phyloP scores from a whole-genome alignment of 2,329 filamentous ascomycete genomes.

The Epichloe scottii region DNA sequence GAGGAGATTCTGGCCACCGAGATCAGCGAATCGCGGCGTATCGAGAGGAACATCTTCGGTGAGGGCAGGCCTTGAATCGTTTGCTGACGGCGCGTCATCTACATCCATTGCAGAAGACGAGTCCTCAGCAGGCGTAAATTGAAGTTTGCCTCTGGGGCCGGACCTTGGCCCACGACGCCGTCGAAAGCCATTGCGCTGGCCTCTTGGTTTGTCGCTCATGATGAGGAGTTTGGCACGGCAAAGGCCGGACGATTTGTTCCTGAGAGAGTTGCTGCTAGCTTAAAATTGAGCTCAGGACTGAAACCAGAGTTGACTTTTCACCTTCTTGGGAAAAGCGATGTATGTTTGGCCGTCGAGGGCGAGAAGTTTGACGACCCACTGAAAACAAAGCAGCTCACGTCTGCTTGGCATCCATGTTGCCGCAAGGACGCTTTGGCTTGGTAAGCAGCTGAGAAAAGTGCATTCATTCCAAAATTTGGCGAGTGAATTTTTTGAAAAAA shows the following conservation, averaged over 20 bases:
- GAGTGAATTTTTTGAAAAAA: too few relatives aligned
- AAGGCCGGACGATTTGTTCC: background rate
- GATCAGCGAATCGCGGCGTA: constrained; percentile 33
- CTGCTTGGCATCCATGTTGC: background rate
- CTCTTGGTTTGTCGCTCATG: constrained; percentile 3
- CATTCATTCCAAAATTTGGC: too few relatives aligned
- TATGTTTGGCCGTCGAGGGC: background rate
- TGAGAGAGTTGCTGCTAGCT: too few relatives aligned
- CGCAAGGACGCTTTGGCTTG: background rate
- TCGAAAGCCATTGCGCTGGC: constrained; percentile 1
- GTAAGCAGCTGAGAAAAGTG: too few relatives aligned
- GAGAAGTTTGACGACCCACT: constrained; percentile 1
- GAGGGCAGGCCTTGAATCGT: constrained; percentile 4
- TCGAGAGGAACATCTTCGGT: constrained; percentile 25
- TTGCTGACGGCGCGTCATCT: background rate
- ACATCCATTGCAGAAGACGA: background rate
- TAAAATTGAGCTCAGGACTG: too few relatives aligned
- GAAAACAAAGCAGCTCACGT: background rate
- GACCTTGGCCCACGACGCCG: constrained; percentile 2
- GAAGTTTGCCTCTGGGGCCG: background rate
- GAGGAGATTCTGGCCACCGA: constrained; percentile 26
- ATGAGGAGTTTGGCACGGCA: background rate
- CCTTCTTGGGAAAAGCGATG: background rate
- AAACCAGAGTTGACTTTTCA: background rate
- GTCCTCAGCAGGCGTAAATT: background rate